Base-by-base conservation (phyloP, 768 basidiomycete species). In the Boletellus ananas region DNA sequence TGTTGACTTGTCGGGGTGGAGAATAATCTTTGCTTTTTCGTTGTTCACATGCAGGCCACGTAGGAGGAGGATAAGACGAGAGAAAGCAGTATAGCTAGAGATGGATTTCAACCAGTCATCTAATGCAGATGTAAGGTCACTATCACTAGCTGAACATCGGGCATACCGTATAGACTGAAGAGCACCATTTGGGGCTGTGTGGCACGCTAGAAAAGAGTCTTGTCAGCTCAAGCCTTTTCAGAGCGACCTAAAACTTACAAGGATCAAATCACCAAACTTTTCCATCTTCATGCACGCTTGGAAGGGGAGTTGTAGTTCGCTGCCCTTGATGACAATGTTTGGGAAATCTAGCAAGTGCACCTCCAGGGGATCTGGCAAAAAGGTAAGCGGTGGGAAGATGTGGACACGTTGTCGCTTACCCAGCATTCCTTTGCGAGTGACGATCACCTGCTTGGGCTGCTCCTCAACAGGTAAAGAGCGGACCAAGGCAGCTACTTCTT, bases 271-370 rank as follows among this genome's bases (percentile, higher is more conserved):
- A 74, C 96, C 96, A 59, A 99, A 98, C 72, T 98, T 97, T 80
- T 99, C 96, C 87, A 98, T 94, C 78, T 98, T 98, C 91, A 99
- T 94, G 60, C 94, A 95, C 14, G 96, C 95, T 72, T 98, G 95
- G 94, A 99, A 99, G 0, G 96, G 96, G 50, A 98, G 75, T 62
- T 99, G 96, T 42, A 99, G 76, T 68, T 99, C 96, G 58, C 90
- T 94, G 50, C 96, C 96, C 74, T 98, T 98, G 78, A 99, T 99
- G 70, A 99, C 96, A 58, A 99, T 99, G 72, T 99, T 99, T 45
- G 96, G 96, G 86, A 99, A 99, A 73, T 99, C 96, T 55, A 99
- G 84, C 68, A 98, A 81, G 67, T 98, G 96, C 51, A 98, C 96
- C 76, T 98, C 96, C 47, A 98, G 83, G 34, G 91, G 90, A 69